Evolutionary conservation across 1,139 yeast species (phyloP).

Genomic region (Hemisphaericaspora xylanilytica): DNA sequence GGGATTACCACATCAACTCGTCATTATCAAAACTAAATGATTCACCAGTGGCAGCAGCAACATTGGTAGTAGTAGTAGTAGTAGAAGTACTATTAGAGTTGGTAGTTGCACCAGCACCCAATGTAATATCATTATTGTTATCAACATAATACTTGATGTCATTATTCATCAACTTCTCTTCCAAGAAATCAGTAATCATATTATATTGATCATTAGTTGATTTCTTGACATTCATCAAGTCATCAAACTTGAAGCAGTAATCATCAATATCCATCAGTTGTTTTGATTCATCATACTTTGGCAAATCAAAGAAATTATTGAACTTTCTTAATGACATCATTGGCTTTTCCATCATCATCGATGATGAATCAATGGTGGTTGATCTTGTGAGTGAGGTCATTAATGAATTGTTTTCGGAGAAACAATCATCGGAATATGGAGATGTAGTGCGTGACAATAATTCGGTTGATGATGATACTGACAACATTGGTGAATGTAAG

Average conservation of each 20-base stretch:
- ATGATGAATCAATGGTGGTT: constrained; percentile 41
- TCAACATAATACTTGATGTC: constrained; percentile 33
- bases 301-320: constrained; percentile 27
- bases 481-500: constrained; percentile 12
- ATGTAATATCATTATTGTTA: not conserved
- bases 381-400: constrained; percentile 44
- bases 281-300: constrained; percentile 21
- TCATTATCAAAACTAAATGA: not conserved
- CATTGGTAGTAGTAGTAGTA: not conserved
- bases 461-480: constrained; percentile 6
- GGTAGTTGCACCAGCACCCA: not conserved
- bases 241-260: constrained; percentile 14
- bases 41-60: too few species aligned
- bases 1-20: not conserved
- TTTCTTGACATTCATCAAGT: constrained; percentile 7
- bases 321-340: constrained; percentile 10
- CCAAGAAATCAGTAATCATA: constrained; percentile 41
- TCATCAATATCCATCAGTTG: constrained; percentile 1
- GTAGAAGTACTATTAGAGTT: too few species aligned
- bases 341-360: constrained; percentile 19
- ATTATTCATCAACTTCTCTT: constrained; percentile 39
- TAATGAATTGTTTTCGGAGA: constrained; percentile 34
- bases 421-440: constrained; percentile 28
- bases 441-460: constrained; percentile 43
- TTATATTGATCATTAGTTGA: constrained; percentile 38